phyloP scores from a whole-genome alignment of 2,329 filamentous ascomycete species.

The Trichophyton rubrum region DNA sequence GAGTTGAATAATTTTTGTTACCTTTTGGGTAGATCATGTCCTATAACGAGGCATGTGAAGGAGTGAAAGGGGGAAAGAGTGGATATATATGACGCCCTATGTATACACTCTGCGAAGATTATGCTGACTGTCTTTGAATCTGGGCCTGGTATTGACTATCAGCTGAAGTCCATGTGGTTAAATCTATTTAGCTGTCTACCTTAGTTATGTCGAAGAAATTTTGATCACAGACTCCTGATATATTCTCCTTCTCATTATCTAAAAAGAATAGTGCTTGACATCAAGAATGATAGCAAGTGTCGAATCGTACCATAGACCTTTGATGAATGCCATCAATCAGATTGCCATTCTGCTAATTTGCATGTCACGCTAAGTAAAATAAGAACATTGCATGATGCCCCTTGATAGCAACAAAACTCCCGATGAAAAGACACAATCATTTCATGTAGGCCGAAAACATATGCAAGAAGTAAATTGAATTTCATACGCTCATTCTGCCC shows the following conservation, averaged over 20 bases:
- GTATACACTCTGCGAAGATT: not conserved
- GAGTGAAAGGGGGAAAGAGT: not conserved
- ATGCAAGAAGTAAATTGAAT: not conserved
- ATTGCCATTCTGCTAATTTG: not conserved
- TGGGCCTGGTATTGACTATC: not conserved
- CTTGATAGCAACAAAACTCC: not conserved
- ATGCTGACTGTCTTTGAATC: not conserved
- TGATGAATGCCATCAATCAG: not conserved
- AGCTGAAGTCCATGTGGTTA: not conserved
- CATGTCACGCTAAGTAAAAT: not conserved
- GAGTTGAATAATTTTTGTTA: not conserved
- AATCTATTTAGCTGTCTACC: not conserved
- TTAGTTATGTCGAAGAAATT: not conserved
- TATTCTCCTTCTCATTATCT: not conserved
- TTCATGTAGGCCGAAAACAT: not conserved
- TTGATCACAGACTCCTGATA: not conserved
- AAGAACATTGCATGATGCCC: not conserved
- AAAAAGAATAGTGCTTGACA: too few species aligned
- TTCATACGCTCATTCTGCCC: not conserved
- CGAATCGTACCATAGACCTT: too few species aligned
- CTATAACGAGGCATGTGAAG: not conserved
- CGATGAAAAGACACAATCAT: not conserved
- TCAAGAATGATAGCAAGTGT: too few species aligned
- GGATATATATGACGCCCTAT: not conserved
- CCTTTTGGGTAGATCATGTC: not conserved